These are phyloP conservation scores for Mortierella sp. DNA, from an alignment of 371 early-diverging fungal genomes.

Conservation along the genomic window DNA sequence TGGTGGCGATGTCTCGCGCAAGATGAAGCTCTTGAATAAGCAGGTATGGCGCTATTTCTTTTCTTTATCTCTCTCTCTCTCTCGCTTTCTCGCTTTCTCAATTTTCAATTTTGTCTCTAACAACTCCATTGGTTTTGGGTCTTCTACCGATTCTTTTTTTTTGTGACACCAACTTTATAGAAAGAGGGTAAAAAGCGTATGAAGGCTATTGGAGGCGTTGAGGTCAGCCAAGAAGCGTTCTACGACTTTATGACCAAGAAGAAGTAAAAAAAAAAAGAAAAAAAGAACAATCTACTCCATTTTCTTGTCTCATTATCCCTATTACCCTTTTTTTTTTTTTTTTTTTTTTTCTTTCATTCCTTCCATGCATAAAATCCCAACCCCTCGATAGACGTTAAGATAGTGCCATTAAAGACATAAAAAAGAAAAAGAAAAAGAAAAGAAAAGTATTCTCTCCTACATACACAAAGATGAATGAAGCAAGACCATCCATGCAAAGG, in stretches of 20 bases:
- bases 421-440: background rate
- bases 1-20: slow-evolving; percentile 93
- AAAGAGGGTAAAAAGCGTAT: slow-evolving; percentile 91
- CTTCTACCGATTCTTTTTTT: background rate
- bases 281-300: background rate
- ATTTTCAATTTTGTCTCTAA: background rate
- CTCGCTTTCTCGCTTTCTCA: too few species aligned
- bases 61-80: background rate
- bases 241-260: slow-evolving; percentile 72
- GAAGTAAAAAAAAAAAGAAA: slow-evolving; percentile 18
- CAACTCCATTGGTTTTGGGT: too few species aligned
- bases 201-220: slow-evolving; percentile 81
- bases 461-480: too few species aligned
- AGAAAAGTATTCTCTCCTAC: background rate
- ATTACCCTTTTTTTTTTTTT: too few species aligned
- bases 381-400: too few species aligned
- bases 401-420: too few species aligned
- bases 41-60: slow-evolving; percentile 53
- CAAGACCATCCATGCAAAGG: too few species aligned
- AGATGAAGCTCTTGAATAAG: slow-evolving; percentile 91
- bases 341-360: too few species aligned
- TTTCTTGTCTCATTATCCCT: too few species aligned
- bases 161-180: slow-evolving; percentile 6
- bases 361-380: too few species aligned
- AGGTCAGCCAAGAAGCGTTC: slow-evolving; percentile 79